Conservation (phyloP, 192 early-diverging fungal species). For the Lunasporangiospora selenospora region DNA sequence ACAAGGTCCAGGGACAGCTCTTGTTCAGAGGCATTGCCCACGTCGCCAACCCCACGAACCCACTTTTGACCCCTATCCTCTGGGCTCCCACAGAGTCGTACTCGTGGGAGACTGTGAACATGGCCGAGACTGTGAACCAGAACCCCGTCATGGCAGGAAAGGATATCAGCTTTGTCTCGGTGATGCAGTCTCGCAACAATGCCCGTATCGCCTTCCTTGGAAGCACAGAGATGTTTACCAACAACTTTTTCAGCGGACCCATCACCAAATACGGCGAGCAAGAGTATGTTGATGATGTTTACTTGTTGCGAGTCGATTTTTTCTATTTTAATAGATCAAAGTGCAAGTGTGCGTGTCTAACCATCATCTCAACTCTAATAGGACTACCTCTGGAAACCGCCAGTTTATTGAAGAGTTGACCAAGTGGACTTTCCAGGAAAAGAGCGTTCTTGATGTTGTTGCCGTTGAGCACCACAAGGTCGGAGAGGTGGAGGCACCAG, state of each 20-base stretch:
- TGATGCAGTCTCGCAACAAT: conserved; percentile 89
- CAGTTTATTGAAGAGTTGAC: conserved; percentile 76
- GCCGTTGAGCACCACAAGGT: conserved; percentile 69
- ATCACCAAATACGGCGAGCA: conserved; percentile 19
- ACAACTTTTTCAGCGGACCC: conserved; percentile 59
- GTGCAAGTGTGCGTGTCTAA: no score
- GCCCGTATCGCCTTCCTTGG: conserved; percentile 88
- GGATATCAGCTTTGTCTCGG: conserved; percentile 75
- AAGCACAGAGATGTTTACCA: conserved; percentile 81
- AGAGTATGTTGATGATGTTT: conserved; percentile 9
- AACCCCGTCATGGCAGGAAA: conserved; percentile 60
- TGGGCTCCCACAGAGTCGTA: conserved; percentile 71
- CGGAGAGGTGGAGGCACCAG: conserved; percentile 67
- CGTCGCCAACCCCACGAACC: conserved; percentile 62
- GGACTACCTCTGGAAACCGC: conserved; percentile 65
- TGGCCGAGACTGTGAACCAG: conserved; percentile 46
- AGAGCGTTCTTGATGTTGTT: conserved; percentile 81
- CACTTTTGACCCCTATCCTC: conserved; percentile 64
- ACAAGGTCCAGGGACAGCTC: conserved; percentile 55
- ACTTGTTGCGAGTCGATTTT: no score
- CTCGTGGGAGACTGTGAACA: conserved; percentile 58
- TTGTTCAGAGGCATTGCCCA: conserved; percentile 85
- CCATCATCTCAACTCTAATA: conserved; percentile 5
- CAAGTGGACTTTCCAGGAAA: conserved; percentile 95
- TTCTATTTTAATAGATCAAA: no score